phyloP scores from a whole-genome alignment of 352 stramenopile genomes.

The Globisporangium spiculum region DNA sequence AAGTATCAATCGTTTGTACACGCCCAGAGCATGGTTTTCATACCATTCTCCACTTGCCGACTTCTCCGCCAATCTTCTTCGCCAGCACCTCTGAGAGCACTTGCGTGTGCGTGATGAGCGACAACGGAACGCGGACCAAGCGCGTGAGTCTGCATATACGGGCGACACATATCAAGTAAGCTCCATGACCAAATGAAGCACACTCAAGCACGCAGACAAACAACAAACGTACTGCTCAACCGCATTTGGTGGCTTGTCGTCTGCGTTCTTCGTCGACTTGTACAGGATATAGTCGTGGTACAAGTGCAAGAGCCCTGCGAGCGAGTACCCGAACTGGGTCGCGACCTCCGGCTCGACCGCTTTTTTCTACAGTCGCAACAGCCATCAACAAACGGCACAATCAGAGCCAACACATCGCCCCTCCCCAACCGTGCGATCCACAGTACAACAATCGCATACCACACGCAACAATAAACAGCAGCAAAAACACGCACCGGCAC shows the following conservation, averaged over 20 bases:
- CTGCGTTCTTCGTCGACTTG: constrained; percentile 34
- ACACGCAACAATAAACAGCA: not conserved
- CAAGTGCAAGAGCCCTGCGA: constrained; percentile 70
- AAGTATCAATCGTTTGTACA: not conserved
- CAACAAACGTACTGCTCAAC: constrained; percentile 27
- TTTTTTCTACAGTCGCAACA: constrained; percentile 33
- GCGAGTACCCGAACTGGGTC: constrained; percentile 73
- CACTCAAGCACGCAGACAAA: not conserved
- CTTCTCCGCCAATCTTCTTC: constrained; percentile 62
- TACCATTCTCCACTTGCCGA: constrained; percentile 71
- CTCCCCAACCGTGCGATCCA: not conserved
- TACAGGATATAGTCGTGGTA: constrained; percentile 85
- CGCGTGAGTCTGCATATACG: constrained; percentile 40
- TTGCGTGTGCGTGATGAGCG: constrained; percentile 76
- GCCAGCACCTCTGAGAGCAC: constrained; percentile 77
- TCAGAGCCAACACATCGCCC: not conserved
- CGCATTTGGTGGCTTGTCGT: constrained; percentile 18
- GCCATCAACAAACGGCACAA: not conserved
- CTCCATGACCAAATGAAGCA: not conserved
- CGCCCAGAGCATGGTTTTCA: constrained; percentile 7
- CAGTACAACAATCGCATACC: not conserved
- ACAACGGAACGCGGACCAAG: constrained; percentile 65
- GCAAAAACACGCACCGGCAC: constrained; percentile 43
- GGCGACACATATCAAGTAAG: not conserved
- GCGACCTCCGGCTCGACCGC: constrained; percentile 60